A percentile compares a stretch with the other conserved stretches of the same genome.
These are phyloP conservation scores for Yarrowia sp. DNA, from an alignment of 805 yeast genomes.

Conservation along the genomic window DNA sequence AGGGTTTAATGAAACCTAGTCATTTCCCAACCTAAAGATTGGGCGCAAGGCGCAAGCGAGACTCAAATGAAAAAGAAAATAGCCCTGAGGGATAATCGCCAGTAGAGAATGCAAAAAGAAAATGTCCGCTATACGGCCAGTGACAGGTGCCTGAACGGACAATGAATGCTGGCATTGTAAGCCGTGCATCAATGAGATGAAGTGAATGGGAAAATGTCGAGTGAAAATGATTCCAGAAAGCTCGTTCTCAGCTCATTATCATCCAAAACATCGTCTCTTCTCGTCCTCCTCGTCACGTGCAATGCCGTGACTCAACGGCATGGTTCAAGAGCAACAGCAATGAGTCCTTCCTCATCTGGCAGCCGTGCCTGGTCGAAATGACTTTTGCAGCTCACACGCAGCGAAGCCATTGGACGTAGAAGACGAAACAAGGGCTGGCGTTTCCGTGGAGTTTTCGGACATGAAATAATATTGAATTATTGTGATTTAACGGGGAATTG, in stretches of 20 bases:
- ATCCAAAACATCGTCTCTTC: no score
- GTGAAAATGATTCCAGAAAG: no score
- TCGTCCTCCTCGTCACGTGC: background rate
- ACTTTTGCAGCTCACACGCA: slow-evolving; percentile 9
- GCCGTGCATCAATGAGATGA: no score
- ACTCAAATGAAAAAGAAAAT: background rate
- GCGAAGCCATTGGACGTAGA: background rate
- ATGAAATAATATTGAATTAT: no score
- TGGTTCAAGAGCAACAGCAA: background rate
- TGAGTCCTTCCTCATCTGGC: no score
- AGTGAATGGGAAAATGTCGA: no score
- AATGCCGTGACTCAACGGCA: background rate
- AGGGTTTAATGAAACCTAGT: background rate
- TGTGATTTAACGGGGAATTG: no score
- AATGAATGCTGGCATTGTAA: no score
- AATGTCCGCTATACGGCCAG: background rate
- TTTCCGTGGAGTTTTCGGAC: no score
- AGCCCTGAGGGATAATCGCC: background rate
- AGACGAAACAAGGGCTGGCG: no score
- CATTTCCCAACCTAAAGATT: background rate
- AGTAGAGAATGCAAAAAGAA: background rate
- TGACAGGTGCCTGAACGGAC: background rate
- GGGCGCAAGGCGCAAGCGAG: slow-evolving; percentile 9
- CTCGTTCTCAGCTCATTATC: no score
- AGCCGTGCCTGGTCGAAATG: slow-evolving; percentile 2